These are phyloP conservation scores for Aspergillus avenaceus DNA, from an alignment of 495 filamentous ascomycete genomes.

Conservation along the genomic window DNA sequence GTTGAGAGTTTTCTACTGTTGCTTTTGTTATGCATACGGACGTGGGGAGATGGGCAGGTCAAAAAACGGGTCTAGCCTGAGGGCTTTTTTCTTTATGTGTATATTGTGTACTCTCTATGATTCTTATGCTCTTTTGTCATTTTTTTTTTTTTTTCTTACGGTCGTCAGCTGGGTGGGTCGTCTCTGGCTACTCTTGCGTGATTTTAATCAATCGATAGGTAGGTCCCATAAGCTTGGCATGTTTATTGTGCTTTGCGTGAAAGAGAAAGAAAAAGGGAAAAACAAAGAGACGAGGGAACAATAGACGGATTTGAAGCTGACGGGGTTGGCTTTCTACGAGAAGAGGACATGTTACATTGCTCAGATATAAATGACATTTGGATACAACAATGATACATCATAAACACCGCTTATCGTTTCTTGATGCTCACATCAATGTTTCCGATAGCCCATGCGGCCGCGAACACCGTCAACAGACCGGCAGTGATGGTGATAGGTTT, in stretches of 20 bases:
- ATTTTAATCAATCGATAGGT: background rate
- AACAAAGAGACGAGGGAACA: too few relatives aligned
- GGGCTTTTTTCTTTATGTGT: background rate
- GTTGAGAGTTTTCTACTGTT: background rate
- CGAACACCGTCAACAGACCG: slow-evolving; percentile 72
- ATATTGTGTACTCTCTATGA: slow-evolving; percentile 9
- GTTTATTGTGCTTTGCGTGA: background rate
- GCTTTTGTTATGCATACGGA: background rate
- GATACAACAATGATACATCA: slow-evolving; percentile 12
- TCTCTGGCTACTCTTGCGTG: background rate
- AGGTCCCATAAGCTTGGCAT: background rate
- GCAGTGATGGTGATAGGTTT: slow-evolving; percentile 83
- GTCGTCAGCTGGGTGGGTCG: background rate
- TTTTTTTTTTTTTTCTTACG: background rate
- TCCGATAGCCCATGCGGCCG: slow-evolving; percentile 69
- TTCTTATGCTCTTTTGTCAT: too few relatives aligned
- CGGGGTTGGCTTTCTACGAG: background rate
- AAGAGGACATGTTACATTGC: background rate
- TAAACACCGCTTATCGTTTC: slow-evolving; percentile 37
- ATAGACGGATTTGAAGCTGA: background rate
- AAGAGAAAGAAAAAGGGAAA: background rate
- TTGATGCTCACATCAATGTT: slow-evolving; percentile 71
- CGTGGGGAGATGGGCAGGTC: background rate
- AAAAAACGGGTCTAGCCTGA: background rate
- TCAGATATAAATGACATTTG: background rate